These are phyloP conservation scores for Scutellospora calospora DNA, from an alignment of 371 early-diverging fungal species.

Conservation along the genomic window DNA sequence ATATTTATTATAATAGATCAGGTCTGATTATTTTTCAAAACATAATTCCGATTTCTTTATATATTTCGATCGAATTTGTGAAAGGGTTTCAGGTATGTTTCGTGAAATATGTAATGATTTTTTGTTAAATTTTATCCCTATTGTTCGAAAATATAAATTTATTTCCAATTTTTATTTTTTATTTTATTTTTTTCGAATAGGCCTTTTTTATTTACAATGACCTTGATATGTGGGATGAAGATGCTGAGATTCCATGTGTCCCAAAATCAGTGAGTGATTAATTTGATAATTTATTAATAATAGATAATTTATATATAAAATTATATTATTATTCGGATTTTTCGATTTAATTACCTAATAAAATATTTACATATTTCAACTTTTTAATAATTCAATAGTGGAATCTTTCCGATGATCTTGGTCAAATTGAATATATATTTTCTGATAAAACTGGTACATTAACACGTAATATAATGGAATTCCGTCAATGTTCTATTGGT, in stretches of 20 bases:
- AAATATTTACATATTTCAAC: constrained; percentile 9
- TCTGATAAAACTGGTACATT: constrained; percentile 99
- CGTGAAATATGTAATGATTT: constrained; percentile 54
- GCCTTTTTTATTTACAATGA: constrained; percentile 90
- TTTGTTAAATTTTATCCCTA: too few relatives aligned
- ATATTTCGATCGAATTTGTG: constrained; percentile 93
- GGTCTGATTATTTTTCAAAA: constrained; percentile 93
- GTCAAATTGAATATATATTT: constrained; percentile 95
- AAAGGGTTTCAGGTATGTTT: constrained; percentile 81
- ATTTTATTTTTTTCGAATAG: constrained; percentile 65
- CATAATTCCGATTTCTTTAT: constrained; percentile 97
- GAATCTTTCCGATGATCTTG: constrained; percentile 95
- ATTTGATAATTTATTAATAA: too few relatives aligned
- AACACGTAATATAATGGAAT: constrained; percentile 93
- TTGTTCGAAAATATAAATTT: too few relatives aligned
- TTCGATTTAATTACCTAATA: neutral
- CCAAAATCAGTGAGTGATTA: constrained; percentile 69
- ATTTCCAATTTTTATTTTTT: constrained; percentile 49
- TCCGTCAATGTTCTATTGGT: constrained; percentile 86
- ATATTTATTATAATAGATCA: constrained; percentile 56
- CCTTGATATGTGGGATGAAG: constrained; percentile 84
- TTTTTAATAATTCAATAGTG: constrained; percentile 59
- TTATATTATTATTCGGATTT: too few relatives aligned
- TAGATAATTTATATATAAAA: neutral
- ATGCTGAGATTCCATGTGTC: constrained; percentile 69